Conservation (phyloP, 208 protist genomes). For the Trypanosoma boissoni region DNA sequence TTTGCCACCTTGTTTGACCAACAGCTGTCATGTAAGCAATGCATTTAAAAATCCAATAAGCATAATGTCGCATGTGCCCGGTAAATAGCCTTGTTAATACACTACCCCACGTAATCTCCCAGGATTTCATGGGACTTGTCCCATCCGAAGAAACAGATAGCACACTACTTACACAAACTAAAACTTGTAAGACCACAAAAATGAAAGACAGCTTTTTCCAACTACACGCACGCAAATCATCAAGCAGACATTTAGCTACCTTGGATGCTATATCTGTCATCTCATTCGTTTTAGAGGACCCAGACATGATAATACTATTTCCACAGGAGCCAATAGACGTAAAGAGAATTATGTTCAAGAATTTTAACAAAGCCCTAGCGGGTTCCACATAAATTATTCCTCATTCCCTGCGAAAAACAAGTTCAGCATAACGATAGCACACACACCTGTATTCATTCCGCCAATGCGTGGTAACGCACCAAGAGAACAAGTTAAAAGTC, state of each 20-base stretch:
- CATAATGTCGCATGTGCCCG: conserved; percentile 11
- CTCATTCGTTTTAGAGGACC: conserved; percentile 14
- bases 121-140: conserved; percentile 11
- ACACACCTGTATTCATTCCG: conserved; percentile 9
- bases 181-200: conserved; percentile 17
- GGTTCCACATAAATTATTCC: conserved; percentile 8
- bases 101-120: conserved; percentile 19
- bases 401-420: conserved; percentile 16
- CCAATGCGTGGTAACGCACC: conserved; percentile 1
- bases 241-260: conserved; percentile 9
- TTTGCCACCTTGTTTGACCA: conserved; percentile 19
- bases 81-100: conserved; percentile 8
- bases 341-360: conserved; percentile 23
- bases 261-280: conserved; percentile 3
- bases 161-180: conserved; percentile 12
- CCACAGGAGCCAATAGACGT: conserved; percentile 7
- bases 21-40: conserved; percentile 14
- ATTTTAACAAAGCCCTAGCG: conserved; percentile 2
- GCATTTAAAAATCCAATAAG: conserved; percentile 23
- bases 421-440: conserved; percentile 14
- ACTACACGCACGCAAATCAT: conserved; percentile 11
- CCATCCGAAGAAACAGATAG: conserved; percentile 13
- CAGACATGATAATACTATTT: conserved; percentile 20
- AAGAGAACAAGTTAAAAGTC: conserved; percentile 8
- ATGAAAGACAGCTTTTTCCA: conserved; percentile 16